Conservation (phyloP, 495 filamentous ascomycete species). For the Talaromyces adpressus region DNA sequence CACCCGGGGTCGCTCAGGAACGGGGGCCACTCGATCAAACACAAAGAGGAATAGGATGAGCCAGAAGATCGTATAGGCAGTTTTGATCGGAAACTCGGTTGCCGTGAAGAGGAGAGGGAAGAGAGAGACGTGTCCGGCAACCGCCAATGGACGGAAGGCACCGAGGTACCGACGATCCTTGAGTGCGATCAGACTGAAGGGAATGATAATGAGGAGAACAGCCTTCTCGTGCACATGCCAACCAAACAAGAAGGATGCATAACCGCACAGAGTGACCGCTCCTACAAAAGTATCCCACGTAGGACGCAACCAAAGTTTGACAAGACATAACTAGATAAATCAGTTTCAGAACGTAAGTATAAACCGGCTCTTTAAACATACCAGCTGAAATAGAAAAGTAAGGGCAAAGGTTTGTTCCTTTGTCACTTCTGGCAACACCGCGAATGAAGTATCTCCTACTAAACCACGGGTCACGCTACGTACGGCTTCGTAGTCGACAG, state of each 20-base stretch:
- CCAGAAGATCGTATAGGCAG: slow-evolving; percentile 89
- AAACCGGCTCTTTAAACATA: slow-evolving; percentile 25
- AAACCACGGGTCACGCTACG: slow-evolving; percentile 87
- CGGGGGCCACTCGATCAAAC: slow-evolving; percentile 83
- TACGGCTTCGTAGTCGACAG: slow-evolving; percentile 64
- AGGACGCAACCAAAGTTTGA: slow-evolving; percentile 75
- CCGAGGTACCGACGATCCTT: slow-evolving; percentile 86
- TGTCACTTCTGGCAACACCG: slow-evolving; percentile 79
- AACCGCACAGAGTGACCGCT: slow-evolving; percentile 88
- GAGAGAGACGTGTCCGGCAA: slow-evolving; percentile 89
- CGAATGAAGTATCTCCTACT: slow-evolving; percentile 93
- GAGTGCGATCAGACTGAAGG: slow-evolving; percentile 89
- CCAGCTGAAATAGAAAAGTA: slow-evolving; percentile 76
- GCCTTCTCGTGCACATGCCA: slow-evolving; percentile 99
- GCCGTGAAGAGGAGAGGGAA: slow-evolving; percentile 92
- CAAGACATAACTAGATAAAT: slow-evolving; percentile 51
- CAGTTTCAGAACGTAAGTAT: not conserved
- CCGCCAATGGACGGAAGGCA: slow-evolving; percentile 85
- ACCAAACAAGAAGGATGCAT: slow-evolving; percentile 93
- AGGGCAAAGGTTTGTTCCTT: slow-evolving; percentile 73
- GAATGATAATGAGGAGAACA: slow-evolving; percentile 87
- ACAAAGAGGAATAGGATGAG: slow-evolving; percentile 74
- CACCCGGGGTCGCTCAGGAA: slow-evolving; percentile 61
- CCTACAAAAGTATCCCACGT: slow-evolving; percentile 85
- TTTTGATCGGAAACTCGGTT: slow-evolving; percentile 88